Evolutionary conservation across 768 basidiomycete species (phyloP), one percentile per base, ranked within the genome.

Genomic region (Gymnopilus dilepis): DNA sequence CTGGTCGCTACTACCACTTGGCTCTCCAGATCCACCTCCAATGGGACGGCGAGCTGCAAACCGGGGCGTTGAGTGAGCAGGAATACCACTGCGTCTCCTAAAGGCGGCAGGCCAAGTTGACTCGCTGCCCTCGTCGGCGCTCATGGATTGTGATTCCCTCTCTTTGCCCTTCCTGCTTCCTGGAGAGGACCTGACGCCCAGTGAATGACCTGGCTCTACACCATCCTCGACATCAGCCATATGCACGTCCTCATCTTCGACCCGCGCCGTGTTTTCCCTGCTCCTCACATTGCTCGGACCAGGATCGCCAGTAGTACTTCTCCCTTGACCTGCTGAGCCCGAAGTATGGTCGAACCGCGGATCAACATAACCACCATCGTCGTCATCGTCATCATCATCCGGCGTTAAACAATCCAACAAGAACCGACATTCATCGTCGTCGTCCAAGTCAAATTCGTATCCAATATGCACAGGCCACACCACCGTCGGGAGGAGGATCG

Each of bases 371-470:
- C 17, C 43, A 6, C 15, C 43, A 24, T 21, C 41, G 21, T 17
- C 21, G 33, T 34, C 31, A 19, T 24, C 43, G 21, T 9, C 43
- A 26, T 24, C 42, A 12, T n/a, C 12, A 24, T 19, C n/a, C 7
- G 30, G 28, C 12, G 41, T 22, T 28, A 41, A 56, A 5, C 17
- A 41, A 38, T n/a, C n/a, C 24, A 38, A 28, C 40, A 56, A 30
- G 4, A 26, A 56, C 40, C 30, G 28, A 4, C 37, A 26, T 41
- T 30, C 37, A 37, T 17, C 51, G 17, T 7, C 51, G 24, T 52
- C 51, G 51, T 52, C 51, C 19, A 52, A 33, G 15, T 52, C 51
- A n/a, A 52, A 34, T 33, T 52, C 51, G n/a, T 34, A 37, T 30
- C 31, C 31, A 21, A 52, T 52, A 11, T 33, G 51, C 31, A 52